A percentile compares a stretch with the other conserved stretches of the same genome.
phyloP scores from a whole-genome alignment of 495 filamentous ascomycete species.

The Immersiella caudata region DNA sequence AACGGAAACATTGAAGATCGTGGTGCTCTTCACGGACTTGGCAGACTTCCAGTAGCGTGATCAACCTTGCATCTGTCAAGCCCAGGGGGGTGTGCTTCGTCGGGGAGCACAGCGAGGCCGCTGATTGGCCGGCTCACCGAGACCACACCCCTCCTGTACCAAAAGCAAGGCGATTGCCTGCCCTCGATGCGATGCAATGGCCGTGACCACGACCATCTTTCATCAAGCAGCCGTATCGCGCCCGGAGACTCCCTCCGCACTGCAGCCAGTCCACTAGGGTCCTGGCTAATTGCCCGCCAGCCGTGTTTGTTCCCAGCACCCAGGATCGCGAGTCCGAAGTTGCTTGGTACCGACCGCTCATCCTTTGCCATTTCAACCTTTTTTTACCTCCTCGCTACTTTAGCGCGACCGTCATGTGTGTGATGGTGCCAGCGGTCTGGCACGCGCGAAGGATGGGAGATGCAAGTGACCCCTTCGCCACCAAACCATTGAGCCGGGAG shows the following conservation, averaged over 20 bases:
- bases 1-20: background rate
- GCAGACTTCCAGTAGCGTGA: background rate
- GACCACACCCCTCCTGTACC: background rate
- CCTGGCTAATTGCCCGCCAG: background rate
- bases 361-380: background rate
- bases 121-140: conserved; percentile 1
- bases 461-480: background rate
- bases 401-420: background rate
- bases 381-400: background rate
- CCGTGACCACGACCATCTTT: background rate
- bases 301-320: background rate
- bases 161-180: background rate
- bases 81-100: background rate
- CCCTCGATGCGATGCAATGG: too few relatives aligned
- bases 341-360: background rate
- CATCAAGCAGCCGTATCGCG: background rate
- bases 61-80: conserved; percentile 10
- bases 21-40: background rate
- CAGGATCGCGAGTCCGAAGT: background rate
- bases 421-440: conserved; percentile 1
- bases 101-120: background rate
- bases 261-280: background rate
- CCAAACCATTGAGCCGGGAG: background rate
- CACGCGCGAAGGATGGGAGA: background rate
- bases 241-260: background rate